Conservation (phyloP, 176 grass and related monocot genomes). For the Aegilops sharonensis region DNA sequence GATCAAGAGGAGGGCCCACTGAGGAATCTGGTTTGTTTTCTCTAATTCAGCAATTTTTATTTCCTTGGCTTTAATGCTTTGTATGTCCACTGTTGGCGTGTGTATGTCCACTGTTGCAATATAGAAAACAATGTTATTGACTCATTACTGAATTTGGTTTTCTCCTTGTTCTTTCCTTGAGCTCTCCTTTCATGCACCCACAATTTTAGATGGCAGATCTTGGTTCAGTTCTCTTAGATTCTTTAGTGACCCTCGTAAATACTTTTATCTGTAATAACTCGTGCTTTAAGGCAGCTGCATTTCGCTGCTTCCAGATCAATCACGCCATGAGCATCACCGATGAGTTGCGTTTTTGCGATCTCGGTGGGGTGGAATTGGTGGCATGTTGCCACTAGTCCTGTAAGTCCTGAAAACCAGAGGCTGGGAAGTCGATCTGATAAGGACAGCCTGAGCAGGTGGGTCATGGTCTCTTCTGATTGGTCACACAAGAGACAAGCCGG, state of each 20-base stretch:
- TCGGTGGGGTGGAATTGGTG: neutral
- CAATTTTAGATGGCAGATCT: constrained; percentile 1
- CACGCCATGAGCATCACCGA: neutral
- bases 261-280: neutral
- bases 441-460: neutral
- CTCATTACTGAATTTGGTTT: neutral
- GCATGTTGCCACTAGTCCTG: neutral
- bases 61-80: constrained; percentile 4
- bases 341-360: neutral
- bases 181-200: neutral
- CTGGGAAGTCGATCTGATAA: constrained; percentile 1
- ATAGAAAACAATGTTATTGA: neutral
- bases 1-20: constrained; percentile 84
- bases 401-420: neutral
- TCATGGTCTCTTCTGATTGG: neutral
- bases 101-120: neutral
- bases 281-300: neutral
- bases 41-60: constrained; percentile 14
- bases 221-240: neutral
- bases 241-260: neutral
- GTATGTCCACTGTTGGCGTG: neutral
- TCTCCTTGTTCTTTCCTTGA: neutral
- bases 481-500: neutral
- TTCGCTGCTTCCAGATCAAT: constrained; percentile 1
- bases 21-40: constrained; percentile 66